Conservation (phyloP, 225 moss, liverwort and hornwort genomes). For the Physcomitrium patens region DNA sequence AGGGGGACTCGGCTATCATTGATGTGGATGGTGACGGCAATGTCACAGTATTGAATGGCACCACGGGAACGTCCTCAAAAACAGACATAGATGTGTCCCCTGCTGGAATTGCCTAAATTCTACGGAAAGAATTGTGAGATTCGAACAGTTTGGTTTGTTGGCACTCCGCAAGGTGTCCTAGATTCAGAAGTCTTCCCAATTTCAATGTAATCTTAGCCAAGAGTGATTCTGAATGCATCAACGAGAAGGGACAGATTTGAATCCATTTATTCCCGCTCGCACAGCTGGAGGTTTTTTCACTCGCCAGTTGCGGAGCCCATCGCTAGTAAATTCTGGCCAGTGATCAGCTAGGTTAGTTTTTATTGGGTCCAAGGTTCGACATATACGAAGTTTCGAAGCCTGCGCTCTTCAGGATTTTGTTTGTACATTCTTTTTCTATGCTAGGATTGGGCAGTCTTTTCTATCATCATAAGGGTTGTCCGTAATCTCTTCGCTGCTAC, state of each 20-base stretch:
- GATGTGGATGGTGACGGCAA: constrained; percentile 81
- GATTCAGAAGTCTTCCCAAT: constrained; percentile 7
- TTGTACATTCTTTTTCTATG: no score
- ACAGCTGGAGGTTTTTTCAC: constrained; percentile 23
- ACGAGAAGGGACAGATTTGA: constrained; percentile 14
- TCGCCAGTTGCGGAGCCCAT: constrained; percentile 21
- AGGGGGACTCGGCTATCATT: constrained; percentile 87
- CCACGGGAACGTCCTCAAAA: constrained; percentile 80
- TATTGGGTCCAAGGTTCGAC: not conserved
- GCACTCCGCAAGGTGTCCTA: not conserved
- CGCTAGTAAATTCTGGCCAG: constrained; percentile 7
- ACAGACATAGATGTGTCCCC: constrained; percentile 66
- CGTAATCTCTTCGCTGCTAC: no score
- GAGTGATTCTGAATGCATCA: constrained; percentile 19
- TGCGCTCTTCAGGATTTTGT: constrained; percentile 8
- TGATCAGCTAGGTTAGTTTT: constrained; percentile 26
- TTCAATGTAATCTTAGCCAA: constrained; percentile 34
- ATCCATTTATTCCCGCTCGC: constrained; percentile 18
- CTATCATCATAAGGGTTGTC: no score
- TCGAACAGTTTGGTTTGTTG: no score
- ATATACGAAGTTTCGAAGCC: not conserved
- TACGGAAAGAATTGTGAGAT: not conserved
- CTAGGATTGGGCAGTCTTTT: no score
- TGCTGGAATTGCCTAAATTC: constrained; percentile 64
- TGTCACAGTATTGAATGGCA: constrained; percentile 85